Evolutionary conservation across 2,329 filamentous ascomycete species (phyloP).

Genomic region (Blumeria graminis): DNA sequence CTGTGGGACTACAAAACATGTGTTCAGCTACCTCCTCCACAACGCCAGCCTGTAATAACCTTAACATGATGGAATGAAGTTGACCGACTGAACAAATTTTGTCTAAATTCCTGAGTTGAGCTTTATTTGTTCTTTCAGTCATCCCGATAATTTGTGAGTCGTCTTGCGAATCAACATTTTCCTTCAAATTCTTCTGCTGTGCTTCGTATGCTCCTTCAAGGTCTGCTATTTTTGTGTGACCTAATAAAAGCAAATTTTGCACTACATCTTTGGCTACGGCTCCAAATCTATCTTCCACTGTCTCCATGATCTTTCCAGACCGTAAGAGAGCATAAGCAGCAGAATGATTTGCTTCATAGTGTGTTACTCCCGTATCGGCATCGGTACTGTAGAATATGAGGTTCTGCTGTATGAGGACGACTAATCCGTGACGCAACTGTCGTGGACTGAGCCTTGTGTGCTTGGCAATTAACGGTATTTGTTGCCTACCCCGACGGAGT

Average conservation of each 20-base stretch:
- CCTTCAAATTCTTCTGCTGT: conserved; percentile 10
- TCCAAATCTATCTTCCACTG: conserved; percentile 52
- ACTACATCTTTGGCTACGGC: conserved; percentile 49
- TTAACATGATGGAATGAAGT: conserved; percentile 19
- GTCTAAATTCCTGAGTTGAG: conserved; percentile 8
- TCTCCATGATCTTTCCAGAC: conserved; percentile 54
- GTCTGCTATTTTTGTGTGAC: conserved; percentile 50
- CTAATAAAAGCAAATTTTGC: conserved; percentile 49
- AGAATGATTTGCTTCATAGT: conserved; percentile 64
- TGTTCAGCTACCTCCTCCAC: conserved; percentile 35
- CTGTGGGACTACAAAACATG: conserved; percentile 36
- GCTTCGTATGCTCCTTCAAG: conserved; percentile 36
- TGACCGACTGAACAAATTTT: conserved; percentile 16
- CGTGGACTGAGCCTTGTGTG: conserved; percentile 49
- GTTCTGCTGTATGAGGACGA: conserved; percentile 70
- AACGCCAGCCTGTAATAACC: conserved; percentile 37
- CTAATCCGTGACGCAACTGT: conserved; percentile 59
- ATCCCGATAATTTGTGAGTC: conserved; percentile 5
- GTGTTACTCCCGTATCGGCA: conserved; percentile 34
- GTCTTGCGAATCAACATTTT: background rate
- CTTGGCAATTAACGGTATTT: conserved; percentile 41
- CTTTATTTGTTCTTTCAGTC: conserved; percentile 4
- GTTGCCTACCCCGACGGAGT: conserved; percentile 53
- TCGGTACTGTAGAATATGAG: conserved; percentile 53
- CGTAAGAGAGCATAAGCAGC: conserved; percentile 66